Base-by-base conservation (phyloP, 2,329 filamentous ascomycete genomes). In the Coniochaeta hoffmannii region DNA sequence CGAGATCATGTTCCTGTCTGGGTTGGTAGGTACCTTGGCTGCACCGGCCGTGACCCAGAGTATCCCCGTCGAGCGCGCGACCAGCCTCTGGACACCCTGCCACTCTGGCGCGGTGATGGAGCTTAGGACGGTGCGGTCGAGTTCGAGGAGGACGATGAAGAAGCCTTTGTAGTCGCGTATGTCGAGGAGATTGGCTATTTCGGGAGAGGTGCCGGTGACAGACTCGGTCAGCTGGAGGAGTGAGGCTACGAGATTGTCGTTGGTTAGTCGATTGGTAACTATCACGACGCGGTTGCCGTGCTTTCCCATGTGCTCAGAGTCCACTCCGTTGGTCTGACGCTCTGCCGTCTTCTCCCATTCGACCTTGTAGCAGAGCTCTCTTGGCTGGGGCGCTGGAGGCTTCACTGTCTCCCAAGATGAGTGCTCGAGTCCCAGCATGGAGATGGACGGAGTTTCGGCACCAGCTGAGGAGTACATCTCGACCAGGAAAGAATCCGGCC, bases 81-180 rank as follows among this genome's bases (percentile, higher is more conserved):
- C 58, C 1, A 68, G 55, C 3, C 52, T 57, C 28, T 63, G 62
- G 22, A 67, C 41, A 32, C 28, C 28, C 14, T 51, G 49, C 49
- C 49, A 60, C 4, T 52, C 44, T 8, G 36, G 15, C 4, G 56
- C 44, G 9, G 54, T 55, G 19, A 65, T 50, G 11, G 55, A 30
- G 1, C 58, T 41, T 14, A 68, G 58, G 2, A 66, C 19, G 1
- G 60, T 60, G 14, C 34, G 38, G 2, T 59, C 57, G 7, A 66
- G 41, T 50, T 67, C 65, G 8, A 56, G 55, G 1, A 67, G 38
- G 9, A 68, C 61, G 24, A 67, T 28, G 52, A 63, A 65, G 44
- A 49, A 44, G 22, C 53, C 59, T 15, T 55, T 55, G 7, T 52
- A 60, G 19, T 59, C 52, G 2, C 31, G 30, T 12, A 62, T 41